A percentile compares a stretch with the other conserved stretches of the same genome.
These are phyloP conservation scores for Aspergillus cavernicola DNA, from an alignment of 495 filamentous ascomycete genomes.

Conservation along the genomic window DNA sequence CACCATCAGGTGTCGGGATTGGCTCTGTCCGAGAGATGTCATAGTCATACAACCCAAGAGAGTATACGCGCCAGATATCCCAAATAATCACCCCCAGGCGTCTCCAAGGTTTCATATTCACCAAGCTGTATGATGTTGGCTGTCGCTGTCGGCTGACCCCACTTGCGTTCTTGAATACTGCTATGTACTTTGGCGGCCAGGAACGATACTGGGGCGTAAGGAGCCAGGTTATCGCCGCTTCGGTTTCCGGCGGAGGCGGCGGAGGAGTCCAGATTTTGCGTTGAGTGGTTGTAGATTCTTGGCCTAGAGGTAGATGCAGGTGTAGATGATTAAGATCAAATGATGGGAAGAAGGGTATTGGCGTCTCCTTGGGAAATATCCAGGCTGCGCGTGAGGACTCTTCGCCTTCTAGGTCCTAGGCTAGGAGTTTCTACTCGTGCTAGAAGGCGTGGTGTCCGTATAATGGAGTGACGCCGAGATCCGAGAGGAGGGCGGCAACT, in stretches of 20 bases:
- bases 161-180: not conserved
- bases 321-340: not conserved
- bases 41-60: not conserved
- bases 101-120: not conserved
- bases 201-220: not conserved
- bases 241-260: not conserved
- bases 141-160: not conserved
- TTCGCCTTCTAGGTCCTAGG: not conserved
- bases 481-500: not conserved
- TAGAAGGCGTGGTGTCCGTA: not conserved
- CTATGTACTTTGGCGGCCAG: not conserved
- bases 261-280: not conserved
- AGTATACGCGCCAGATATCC: not conserved
- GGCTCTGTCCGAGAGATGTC: not conserved
- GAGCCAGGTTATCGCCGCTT: not conserved
- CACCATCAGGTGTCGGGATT: not conserved
- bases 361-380: not conserved
- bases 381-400: conserved; percentile 2
- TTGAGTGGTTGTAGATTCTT: too few relatives aligned
- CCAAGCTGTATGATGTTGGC: not conserved
- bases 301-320: too few relatives aligned
- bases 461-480: not conserved
- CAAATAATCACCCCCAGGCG: not conserved
- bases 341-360: conserved; percentile 1
- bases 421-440: not conserved